Base-by-base conservation (phyloP, 495 filamentous ascomycete genomes). In the Aspergillus cristatus region DNA sequence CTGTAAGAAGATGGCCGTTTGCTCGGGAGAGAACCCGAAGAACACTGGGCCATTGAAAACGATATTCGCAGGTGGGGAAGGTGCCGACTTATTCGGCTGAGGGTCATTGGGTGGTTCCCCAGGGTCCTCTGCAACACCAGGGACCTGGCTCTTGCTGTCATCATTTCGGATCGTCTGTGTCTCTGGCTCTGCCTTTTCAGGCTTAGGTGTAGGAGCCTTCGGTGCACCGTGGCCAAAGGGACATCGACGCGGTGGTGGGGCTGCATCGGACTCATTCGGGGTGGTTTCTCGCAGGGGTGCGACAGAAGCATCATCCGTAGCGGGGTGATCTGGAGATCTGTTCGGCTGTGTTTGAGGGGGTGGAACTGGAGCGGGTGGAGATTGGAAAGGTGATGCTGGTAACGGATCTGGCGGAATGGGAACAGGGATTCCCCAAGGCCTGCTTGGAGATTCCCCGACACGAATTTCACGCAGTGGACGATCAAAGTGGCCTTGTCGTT, bases 41-140 rank as follows among this genome's bases (percentile, higher is more conserved):
- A 95, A 94, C 1, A 94, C 85, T 0, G 88, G 86, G 0, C 88
- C 88, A 15, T 81, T 89, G 42, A 93, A 91, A 0, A 85, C 63
- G 67, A 93, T 74, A 46, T 78, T 77, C 1, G 81, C 71, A 7
- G 53, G 55, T 20, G 48, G 38, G 3, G 32, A 13, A 3, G 29
- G 16, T 6, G 40, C 20, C 3, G 39, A 17, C 10, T 29, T 22
- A 3, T 28, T 34, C 24, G 35, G 28, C 7, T 17, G 31, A 17
- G 5, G 18, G 11, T 16, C 10, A 6, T 43, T 40, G n/a, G 17
- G 32, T 7, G 15, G 8, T 24, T 29, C 30, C 22, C 16, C 41
- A 22, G 17, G 24, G 1, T 49, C 37, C 34, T 29, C 8, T 7
- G 32, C 40, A 13, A 20, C 12, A 17, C 17, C 25, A 8, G 39